A percentile compares a stretch with the other conserved stretches of the same genome.
phyloP scores from a whole-genome alignment of 129 eudicot species.

The Tanacetum coccineum region DNA sequence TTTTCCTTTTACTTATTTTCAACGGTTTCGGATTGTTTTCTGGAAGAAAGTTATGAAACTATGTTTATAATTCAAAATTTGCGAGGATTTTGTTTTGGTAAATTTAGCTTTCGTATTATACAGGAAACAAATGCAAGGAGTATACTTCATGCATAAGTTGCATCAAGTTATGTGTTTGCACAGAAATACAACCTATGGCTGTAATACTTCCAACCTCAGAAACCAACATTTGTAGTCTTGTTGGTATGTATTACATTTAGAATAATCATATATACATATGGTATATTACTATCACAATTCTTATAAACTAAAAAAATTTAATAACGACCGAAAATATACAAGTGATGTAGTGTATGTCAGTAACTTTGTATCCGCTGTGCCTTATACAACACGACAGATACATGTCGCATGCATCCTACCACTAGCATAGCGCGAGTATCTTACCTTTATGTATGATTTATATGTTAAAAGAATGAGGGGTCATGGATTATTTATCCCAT shows the following conservation, averaged over 20 bases:
- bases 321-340: neutral
- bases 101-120: neutral
- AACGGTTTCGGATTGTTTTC: neutral
- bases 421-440: too few relatives aligned
- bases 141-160: neutral
- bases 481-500: too few relatives aligned
- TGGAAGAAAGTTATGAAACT: constrained; percentile 15
- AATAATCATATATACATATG: neutral
- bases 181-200: neutral
- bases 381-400: too few relatives aligned
- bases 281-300: neutral
- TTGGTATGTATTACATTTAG: neutral
- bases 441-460: too few relatives aligned
- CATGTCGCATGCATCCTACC: too few relatives aligned
- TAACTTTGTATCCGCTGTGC: too few relatives aligned
- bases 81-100: constrained; percentile 4
- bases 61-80: constrained; percentile 18
- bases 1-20: constrained; percentile 4
- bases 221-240: neutral
- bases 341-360: too few relatives aligned
- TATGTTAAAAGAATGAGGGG: too few relatives aligned
- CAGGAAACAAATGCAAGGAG: neutral
- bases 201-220: neutral
- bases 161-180: constrained; percentile 5
- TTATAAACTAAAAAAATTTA: neutral